A percentile compares a stretch with the other conserved stretches of the same genome.
Evolutionary conservation across 2,329 filamentous ascomycete genomes (phyloP).

Genomic region (Ceratocystis albifundus): DNA sequence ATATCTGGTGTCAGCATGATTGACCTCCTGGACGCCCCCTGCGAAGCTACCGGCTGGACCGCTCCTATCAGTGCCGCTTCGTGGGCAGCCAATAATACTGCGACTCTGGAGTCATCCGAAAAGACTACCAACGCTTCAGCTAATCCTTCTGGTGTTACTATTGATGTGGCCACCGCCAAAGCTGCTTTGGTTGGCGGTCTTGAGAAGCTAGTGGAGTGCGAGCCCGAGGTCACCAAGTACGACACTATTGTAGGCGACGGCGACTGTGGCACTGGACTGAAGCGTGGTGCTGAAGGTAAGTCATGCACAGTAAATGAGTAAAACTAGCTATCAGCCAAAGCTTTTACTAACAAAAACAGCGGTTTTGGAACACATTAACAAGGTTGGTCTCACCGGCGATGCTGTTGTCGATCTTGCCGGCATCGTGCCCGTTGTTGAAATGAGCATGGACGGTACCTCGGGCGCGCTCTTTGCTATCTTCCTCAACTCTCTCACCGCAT

Average conservation of each 20-base stretch:
- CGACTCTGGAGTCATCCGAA: slow-evolving; percentile 27
- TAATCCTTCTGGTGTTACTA: slow-evolving; percentile 39
- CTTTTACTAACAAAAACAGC: slow-evolving; percentile 32
- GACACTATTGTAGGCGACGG: slow-evolving; percentile 82
- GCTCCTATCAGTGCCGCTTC: slow-evolving; percentile 50
- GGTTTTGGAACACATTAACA: slow-evolving; percentile 40
- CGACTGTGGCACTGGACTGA: slow-evolving; percentile 77
- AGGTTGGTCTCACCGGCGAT: slow-evolving; percentile 39
- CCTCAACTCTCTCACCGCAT: slow-evolving; percentile 69
- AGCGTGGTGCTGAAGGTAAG: slow-evolving; percentile 69
- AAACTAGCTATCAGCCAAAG: background rate
- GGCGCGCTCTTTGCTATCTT: slow-evolving; percentile 66
- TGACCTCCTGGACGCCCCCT: slow-evolving; percentile 56
- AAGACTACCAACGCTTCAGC: slow-evolving; percentile 32
- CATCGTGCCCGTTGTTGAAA: slow-evolving; percentile 46
- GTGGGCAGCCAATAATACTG: slow-evolving; percentile 48
- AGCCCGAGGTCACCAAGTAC: slow-evolving; percentile 60
- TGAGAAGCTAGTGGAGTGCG: slow-evolving; percentile 50
- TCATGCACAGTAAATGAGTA: background rate
- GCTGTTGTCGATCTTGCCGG: slow-evolving; percentile 41
- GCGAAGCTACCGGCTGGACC: slow-evolving; percentile 59
- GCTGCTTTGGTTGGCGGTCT: slow-evolving; percentile 46
- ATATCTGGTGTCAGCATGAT: slow-evolving; percentile 52
- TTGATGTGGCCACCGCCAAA: slow-evolving; percentile 42
- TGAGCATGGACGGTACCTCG: slow-evolving; percentile 50